Evolutionary conservation across 2,329 filamentous ascomycete species (phyloP).

Genomic region (Dothideomycetes sp.): DNA sequence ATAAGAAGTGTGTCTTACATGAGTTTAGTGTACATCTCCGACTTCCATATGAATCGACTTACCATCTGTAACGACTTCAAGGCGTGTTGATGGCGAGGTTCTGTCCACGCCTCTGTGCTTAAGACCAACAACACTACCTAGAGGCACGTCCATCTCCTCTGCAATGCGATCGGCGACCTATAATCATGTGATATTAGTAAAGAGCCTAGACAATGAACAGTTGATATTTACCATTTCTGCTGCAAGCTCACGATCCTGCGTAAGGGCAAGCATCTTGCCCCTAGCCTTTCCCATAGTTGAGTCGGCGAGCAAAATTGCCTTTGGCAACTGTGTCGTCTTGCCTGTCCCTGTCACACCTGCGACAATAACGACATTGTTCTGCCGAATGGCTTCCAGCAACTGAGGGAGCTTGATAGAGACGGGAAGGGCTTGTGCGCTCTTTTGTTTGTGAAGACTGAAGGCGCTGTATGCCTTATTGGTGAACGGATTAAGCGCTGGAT

Average conservation of each 20-base stretch:
- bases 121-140: neutral
- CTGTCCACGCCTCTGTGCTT: neutral
- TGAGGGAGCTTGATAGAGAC: too few relatives aligned
- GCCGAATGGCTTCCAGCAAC: neutral
- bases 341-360: conserved; percentile 1
- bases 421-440: too few relatives aligned
- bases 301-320: too few relatives aligned
- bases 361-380: neutral
- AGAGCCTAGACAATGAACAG: neutral
- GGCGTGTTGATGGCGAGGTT: neutral
- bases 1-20: conserved; percentile 2
- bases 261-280: too few relatives aligned
- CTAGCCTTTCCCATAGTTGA: too few relatives aligned
- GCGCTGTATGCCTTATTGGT: neutral
- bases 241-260: too few relatives aligned
- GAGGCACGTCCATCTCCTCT: neutral
- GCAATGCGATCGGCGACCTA: neutral
- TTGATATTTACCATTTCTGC: too few relatives aligned
- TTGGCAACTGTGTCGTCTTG: neutral
- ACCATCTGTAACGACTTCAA: conserved; percentile 5
- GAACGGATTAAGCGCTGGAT: conserved; percentile 1
- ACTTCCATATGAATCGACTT: neutral
- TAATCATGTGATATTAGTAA: neutral
- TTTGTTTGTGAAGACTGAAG: too few relatives aligned
- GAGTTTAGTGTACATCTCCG: neutral